Conservation (phyloP, 495 filamentous ascomycete species). For the Xylaria bambusicola region DNA sequence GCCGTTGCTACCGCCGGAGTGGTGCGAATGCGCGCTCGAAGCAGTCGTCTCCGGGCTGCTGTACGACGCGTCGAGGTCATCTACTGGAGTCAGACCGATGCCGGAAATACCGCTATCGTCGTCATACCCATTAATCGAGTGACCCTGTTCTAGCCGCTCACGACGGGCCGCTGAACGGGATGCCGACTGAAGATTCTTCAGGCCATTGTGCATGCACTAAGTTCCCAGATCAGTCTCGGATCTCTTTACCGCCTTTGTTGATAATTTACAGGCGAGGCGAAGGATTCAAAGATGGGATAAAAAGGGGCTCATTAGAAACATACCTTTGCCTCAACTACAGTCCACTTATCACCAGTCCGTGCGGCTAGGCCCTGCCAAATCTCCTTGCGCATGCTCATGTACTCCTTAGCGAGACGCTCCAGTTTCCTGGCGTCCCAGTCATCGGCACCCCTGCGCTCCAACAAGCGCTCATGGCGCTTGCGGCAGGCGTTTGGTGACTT, state of each 20-base stretch:
- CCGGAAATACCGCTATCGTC: constrained; percentile 52
- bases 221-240: background rate
- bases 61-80: constrained; percentile 51
- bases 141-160: constrained; percentile 49
- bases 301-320: constrained; percentile 23
- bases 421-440: constrained; percentile 70
- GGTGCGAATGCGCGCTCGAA: constrained; percentile 32
- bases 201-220: constrained; percentile 59
- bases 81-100: constrained; percentile 52
- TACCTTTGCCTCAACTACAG: constrained; percentile 70
- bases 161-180: constrained; percentile 53
- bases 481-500: constrained; percentile 80
- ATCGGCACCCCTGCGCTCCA: constrained; percentile 65
- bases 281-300: constrained; percentile 5
- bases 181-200: constrained; percentile 59
- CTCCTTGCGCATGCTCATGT: constrained; percentile 67
- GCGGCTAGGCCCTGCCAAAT: constrained; percentile 69
- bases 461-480: constrained; percentile 73
- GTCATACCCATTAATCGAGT: constrained; percentile 45
- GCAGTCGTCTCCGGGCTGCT: constrained; percentile 50
- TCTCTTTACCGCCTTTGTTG: too few relatives aligned
- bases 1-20: constrained; percentile 34
- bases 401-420: constrained; percentile 65
- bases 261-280: too few relatives aligned
- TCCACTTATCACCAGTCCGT: constrained; percentile 68